A percentile compares a stretch with the other conserved stretches of the same genome.
phyloP scores from a whole-genome alignment of 2,329 filamentous ascomycete genomes.

The Mycosphaerella sp. region DNA sequence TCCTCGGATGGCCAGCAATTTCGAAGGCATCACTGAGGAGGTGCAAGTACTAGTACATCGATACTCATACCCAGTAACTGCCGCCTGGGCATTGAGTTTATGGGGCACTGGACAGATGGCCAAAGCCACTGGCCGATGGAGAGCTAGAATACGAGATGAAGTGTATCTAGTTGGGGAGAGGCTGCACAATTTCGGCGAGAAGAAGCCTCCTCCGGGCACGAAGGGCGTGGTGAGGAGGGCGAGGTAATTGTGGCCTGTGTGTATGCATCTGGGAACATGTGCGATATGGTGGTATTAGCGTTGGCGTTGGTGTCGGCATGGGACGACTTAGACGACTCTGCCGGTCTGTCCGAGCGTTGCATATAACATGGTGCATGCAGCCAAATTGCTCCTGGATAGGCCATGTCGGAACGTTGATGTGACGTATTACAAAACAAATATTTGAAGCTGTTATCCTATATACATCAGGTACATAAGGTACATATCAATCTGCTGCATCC shows the following conservation, averaged over 20 bases:
- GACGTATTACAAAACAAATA: too few species aligned
- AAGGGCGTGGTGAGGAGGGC: constrained; percentile 30
- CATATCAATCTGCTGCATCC: too few species aligned
- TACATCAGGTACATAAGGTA: too few species aligned
- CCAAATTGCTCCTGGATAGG: too few species aligned
- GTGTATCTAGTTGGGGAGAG: constrained; percentile 93
- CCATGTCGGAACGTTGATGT: too few species aligned
- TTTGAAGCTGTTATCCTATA: too few species aligned
- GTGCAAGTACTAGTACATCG: constrained; percentile 46
- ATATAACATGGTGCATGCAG: too few species aligned
- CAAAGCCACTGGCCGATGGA: constrained; percentile 65
- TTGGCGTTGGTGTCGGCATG: neutral
- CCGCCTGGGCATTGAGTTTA: constrained; percentile 10
- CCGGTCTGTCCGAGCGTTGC: neutral
- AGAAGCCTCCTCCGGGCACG: constrained; percentile 32
- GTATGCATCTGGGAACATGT: neutral
- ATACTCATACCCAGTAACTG: constrained; percentile 63
- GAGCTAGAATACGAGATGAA: constrained; percentile 78
- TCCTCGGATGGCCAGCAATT: constrained; percentile 3
- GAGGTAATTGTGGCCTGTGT: constrained; percentile 4
- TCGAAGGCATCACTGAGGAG: neutral
- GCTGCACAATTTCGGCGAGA: constrained; percentile 85
- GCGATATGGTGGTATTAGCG: neutral
- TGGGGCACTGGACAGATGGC: constrained; percentile 33
- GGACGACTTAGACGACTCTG: neutral